These are phyloP conservation scores for Kuraishia piskuri DNA, from an alignment of 805 yeast species.

Conservation along the genomic window DNA sequence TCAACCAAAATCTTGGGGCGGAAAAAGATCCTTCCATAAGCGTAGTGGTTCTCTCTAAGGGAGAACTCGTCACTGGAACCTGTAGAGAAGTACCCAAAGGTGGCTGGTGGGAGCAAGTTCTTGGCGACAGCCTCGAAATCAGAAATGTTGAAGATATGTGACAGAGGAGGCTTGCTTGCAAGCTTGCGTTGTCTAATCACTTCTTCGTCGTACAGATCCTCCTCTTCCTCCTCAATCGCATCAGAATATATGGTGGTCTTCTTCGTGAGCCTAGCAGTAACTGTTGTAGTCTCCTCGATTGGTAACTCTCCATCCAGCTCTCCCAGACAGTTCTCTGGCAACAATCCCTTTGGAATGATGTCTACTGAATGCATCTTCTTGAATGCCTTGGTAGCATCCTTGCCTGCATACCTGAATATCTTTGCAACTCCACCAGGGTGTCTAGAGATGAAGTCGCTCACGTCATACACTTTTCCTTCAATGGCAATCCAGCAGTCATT, in stretches of 20 bases:
- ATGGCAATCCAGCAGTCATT: slow-evolving; percentile 81
- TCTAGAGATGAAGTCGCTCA: slow-evolving; percentile 42
- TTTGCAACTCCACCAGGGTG: slow-evolving; percentile 49
- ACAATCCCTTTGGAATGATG: slow-evolving; percentile 16
- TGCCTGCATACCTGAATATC: slow-evolving; percentile 38
- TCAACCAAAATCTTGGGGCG: slow-evolving; percentile 74
- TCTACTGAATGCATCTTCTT: slow-evolving; percentile 17
- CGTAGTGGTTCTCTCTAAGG: slow-evolving; percentile 76
- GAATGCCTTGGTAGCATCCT: slow-evolving; percentile 34
- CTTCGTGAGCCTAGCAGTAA: slow-evolving; percentile 15
- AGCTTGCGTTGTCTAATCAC: slow-evolving; percentile 27
- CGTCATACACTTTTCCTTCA: slow-evolving; percentile 71
- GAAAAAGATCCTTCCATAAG: slow-evolving; percentile 78
- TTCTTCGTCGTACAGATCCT: slow-evolving; percentile 24
- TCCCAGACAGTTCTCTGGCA: slow-evolving; percentile 25
- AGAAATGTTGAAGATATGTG: slow-evolving; percentile 58
- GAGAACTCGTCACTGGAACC: slow-evolving; percentile 89
- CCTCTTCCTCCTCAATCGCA: slow-evolving; percentile 10
- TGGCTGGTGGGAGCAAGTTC: slow-evolving; percentile 59
- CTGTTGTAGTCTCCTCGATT: slow-evolving; percentile 13
- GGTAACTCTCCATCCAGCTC: slow-evolving; percentile 20
- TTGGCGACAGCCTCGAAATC: slow-evolving; percentile 87
- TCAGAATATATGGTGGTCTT: slow-evolving; percentile 20
- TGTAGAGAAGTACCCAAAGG: slow-evolving; percentile 81
- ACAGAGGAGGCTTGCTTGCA: slow-evolving; percentile 54